Conservation (phyloP, 257 asterid species). For the Echium plantagineum region DNA sequence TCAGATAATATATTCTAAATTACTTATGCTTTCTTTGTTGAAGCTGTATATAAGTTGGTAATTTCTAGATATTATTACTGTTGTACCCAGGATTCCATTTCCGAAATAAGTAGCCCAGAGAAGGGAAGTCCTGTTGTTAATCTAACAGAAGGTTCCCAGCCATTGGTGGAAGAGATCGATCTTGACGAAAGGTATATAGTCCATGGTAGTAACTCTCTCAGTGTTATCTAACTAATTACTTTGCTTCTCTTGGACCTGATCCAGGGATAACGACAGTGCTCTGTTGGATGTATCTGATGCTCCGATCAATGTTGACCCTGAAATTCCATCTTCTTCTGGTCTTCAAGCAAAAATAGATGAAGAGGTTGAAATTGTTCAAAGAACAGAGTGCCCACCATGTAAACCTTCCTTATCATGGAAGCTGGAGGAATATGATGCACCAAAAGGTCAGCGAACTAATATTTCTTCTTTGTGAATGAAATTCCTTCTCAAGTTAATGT, state of each 20-base stretch:
- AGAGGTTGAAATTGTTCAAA: constrained; percentile 31
- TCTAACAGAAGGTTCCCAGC: constrained; percentile 35
- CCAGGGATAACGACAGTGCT: constrained; percentile 40
- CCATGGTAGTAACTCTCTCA: neutral
- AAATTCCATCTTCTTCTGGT: constrained; percentile 29
- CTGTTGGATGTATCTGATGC: constrained; percentile 33
- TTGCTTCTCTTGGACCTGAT: constrained; percentile 18
- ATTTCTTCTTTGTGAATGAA: neutral
- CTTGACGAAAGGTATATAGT: constrained; percentile 42
- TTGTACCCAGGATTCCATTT: constrained; percentile 36
- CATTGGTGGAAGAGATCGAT: constrained; percentile 30
- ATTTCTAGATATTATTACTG: constrained; percentile 4
- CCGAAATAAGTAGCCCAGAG: constrained; percentile 37
- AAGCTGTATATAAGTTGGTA: neutral
- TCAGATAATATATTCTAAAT: neutral
- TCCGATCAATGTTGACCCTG: constrained; percentile 30
- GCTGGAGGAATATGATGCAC: constrained; percentile 64
- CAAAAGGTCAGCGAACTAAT: constrained; percentile 50
- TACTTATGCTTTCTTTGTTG: neutral
- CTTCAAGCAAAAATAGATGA: constrained; percentile 33
- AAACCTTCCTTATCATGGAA: constrained; percentile 36
- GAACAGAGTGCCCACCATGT: constrained; percentile 33
- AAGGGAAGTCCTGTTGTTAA: constrained; percentile 35
- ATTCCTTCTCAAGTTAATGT: constrained; percentile 5
- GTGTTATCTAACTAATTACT: neutral